phyloP scores from a whole-genome alignment of 1,139 yeast genomes.

The Geotrichum fermentans region DNA sequence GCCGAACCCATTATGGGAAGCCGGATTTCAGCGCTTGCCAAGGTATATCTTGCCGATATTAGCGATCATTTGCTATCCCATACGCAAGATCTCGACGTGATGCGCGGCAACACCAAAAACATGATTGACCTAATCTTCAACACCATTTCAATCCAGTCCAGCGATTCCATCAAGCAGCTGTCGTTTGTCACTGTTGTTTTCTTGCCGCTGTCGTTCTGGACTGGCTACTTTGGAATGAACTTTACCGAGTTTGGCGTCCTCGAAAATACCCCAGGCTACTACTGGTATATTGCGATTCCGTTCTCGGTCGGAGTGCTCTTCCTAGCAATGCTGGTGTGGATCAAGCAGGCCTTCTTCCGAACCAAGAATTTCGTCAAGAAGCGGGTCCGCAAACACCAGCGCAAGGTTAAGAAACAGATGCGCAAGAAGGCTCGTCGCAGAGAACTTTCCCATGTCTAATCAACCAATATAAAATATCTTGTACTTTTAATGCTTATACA shows the following conservation, averaged over 20 bases:
- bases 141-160: slow-evolving; percentile 49
- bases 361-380: slow-evolving; percentile 10
- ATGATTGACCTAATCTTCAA: slow-evolving; percentile 50
- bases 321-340: slow-evolving; percentile 33
- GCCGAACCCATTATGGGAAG: slow-evolving; percentile 14
- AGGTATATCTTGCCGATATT: slow-evolving; percentile 48
- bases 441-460: slow-evolving; percentile 10
- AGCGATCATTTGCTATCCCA: slow-evolving; percentile 49
- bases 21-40: slow-evolving; percentile 39
- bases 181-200: slow-evolving; percentile 52
- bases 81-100: slow-evolving; percentile 48
- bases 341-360: slow-evolving; percentile 15
- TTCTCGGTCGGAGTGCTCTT: slow-evolving; percentile 41
- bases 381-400: slow-evolving; percentile 16
- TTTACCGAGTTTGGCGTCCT: slow-evolving; percentile 48
- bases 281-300: slow-evolving; percentile 51
- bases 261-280: slow-evolving; percentile 42
- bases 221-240: slow-evolving; percentile 59
- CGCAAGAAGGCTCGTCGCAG: slow-evolving; percentile 15
- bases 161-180: slow-evolving; percentile 48
- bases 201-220: slow-evolving; percentile 50
- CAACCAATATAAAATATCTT: neutral
- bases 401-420: slow-evolving; percentile 16
- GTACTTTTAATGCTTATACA: neutral
- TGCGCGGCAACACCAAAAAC: slow-evolving; percentile 48